phyloP scores from a whole-genome alignment of 208 protist genomes.

The Acanthamoeba divionensis region DNA sequence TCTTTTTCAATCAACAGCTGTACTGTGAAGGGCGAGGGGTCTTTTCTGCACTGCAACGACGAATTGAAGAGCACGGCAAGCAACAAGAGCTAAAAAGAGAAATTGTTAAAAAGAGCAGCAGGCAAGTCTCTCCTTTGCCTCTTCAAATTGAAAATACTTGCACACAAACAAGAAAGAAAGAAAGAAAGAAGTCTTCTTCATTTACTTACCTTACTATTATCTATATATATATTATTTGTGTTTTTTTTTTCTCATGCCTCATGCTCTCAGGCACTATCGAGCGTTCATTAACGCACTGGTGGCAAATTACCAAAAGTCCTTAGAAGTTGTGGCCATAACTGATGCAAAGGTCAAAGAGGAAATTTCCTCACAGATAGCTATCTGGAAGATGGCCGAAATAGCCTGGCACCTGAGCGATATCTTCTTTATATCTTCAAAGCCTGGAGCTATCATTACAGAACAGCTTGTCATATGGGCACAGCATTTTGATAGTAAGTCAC shows the following conservation, averaged over 20 bases:
- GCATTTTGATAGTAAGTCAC: conserved; percentile 10
- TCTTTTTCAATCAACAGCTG: no score
- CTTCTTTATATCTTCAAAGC: conserved; percentile 31
- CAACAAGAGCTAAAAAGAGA: no score
- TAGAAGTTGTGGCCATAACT: no score
- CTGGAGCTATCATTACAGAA: conserved; percentile 30
- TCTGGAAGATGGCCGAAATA: conserved; percentile 32
- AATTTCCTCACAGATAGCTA: neutral
- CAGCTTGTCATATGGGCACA: conserved; percentile 22
- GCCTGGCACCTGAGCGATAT: conserved; percentile 44
- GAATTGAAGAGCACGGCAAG: no score
- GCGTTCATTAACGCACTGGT: neutral
- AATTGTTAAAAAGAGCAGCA: no score
- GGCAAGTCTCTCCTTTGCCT: no score
- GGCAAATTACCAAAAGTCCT: no score
- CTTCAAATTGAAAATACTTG: no score
- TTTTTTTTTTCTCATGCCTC: neutral
- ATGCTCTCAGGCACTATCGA: neutral
- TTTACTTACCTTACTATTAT: neutral
- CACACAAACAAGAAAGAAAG: no score
- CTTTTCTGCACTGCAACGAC: no score
- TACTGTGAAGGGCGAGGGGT: no score
- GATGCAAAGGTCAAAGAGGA: neutral
- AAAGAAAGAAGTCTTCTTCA: neutral
- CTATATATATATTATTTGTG: neutral